A percentile compares a stretch with the other conserved stretches of the same genome.
Evolutionary conservation across 768 basidiomycete genomes (phyloP).

Genomic region (Crucibulum laeve): DNA sequence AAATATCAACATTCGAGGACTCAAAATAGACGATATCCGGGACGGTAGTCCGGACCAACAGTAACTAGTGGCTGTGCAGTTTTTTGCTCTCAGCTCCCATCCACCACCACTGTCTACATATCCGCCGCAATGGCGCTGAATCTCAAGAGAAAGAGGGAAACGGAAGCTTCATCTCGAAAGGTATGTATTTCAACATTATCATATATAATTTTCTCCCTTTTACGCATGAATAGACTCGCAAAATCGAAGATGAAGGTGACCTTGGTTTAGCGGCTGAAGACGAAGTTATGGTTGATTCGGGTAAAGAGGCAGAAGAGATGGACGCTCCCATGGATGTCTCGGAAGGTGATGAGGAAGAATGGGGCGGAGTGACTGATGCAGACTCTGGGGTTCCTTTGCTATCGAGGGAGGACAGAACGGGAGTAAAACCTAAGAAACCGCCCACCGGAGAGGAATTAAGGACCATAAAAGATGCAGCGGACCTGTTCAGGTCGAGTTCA

Average conservation of each 20-base stretch:
- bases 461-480: conserved; percentile 66
- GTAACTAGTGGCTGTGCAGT: too few species aligned
- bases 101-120: too few species aligned
- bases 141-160: too few species aligned
- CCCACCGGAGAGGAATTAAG: conserved; percentile 71
- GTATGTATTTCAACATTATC: background rate
- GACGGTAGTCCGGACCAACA: too few species aligned
- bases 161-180: background rate
- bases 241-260: background rate
- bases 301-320: too few species aligned
- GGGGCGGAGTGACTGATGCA: conserved; percentile 11
- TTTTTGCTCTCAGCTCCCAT: too few species aligned
- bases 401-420: conserved; percentile 3
- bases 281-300: too few species aligned
- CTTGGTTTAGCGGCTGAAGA: too few species aligned
- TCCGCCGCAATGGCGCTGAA: too few species aligned
- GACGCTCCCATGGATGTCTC: too few species aligned
- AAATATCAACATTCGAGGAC: too few species aligned
- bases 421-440: conserved; percentile 39
- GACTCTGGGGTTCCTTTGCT: background rate
- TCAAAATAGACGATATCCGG: too few species aligned
- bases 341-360: conserved; percentile 9
- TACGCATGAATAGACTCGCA: background rate
- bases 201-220: background rate
- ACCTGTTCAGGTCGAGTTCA: conserved; percentile 71